phyloP scores from a whole-genome alignment of 805 yeast genomes.

The Candida maris region DNA sequence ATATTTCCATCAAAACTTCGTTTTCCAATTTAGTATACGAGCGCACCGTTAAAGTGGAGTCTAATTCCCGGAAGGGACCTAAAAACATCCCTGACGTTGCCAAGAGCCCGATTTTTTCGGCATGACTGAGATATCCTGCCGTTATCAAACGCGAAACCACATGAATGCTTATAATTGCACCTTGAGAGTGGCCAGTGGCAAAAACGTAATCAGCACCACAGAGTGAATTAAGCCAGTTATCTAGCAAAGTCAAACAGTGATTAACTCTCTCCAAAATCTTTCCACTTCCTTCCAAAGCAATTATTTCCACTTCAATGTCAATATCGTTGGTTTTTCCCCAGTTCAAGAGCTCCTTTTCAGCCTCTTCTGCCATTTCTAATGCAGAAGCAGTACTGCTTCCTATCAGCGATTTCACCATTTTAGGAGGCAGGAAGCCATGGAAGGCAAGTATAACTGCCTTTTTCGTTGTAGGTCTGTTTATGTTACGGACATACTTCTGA shows the following conservation, averaged over 20 bases:
- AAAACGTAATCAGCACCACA: conserved; percentile 69
- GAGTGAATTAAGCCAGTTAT: conserved; percentile 61
- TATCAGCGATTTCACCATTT: conserved; percentile 72
- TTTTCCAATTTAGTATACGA: conserved; percentile 85
- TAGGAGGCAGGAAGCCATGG: conserved; percentile 92
- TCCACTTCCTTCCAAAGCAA: conserved; percentile 92
- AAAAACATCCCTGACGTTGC: conserved; percentile 91
- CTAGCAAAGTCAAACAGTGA: conserved; percentile 62
- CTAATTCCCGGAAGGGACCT: conserved; percentile 89
- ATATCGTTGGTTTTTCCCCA: conserved; percentile 49
- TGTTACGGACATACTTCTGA: conserved; percentile 5
- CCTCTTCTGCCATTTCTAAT: conserved; percentile 72
- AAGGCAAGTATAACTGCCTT: conserved; percentile 84
- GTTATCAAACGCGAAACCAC: conserved; percentile 40
- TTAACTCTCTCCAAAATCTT: conserved; percentile 78
- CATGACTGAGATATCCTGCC: conserved; percentile 61
- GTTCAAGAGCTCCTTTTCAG: conserved; percentile 63
- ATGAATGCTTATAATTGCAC: conserved; percentile 84
- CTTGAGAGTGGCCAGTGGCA: conserved; percentile 89
- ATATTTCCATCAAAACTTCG: conserved; percentile 79
- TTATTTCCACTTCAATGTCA: conserved; percentile 61
- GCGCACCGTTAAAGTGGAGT: conserved; percentile 73
- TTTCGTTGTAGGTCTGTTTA: conserved; percentile 21
- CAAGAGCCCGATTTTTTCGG: conserved; percentile 59
- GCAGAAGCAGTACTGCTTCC: conserved; percentile 96